Conservation (phyloP, 192 early-diverging fungal genomes). For the Lunasporangiospora selenospora region DNA sequence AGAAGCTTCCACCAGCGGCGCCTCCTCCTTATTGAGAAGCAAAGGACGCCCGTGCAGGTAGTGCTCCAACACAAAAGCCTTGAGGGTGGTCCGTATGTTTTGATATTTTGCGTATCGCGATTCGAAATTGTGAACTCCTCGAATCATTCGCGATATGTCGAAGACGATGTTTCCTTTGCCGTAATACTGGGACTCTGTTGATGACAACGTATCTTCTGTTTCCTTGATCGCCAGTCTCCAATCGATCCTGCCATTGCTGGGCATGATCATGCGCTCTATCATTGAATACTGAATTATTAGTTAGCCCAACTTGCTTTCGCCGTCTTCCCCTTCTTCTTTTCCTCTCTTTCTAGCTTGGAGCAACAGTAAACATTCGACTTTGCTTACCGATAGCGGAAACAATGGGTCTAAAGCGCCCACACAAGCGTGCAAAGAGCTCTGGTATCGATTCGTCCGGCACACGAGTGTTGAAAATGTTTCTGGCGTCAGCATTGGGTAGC, state of each 20-base stretch:
- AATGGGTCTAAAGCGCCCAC: constrained; percentile 21
- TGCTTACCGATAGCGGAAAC: constrained; percentile 25
- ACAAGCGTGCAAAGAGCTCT: constrained; percentile 20
- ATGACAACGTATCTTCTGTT: constrained; percentile 6
- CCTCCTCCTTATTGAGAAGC: constrained; percentile 2
- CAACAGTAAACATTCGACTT: constrained; percentile 1
- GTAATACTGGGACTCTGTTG: not conserved
- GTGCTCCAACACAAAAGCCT: constrained; percentile 10
- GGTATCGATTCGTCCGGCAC: constrained; percentile 4
- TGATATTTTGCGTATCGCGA: constrained; percentile 10
- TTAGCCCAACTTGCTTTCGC: not conserved
- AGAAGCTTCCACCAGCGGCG: constrained; percentile 20
- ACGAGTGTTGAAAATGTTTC: constrained; percentile 1
- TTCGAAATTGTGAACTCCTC: not conserved
- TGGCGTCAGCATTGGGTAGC: constrained; percentile 8
- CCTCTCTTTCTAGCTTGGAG: not conserved
- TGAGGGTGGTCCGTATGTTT: constrained; percentile 5
- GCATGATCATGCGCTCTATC: constrained; percentile 20
- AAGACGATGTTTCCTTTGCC: constrained; percentile 13
- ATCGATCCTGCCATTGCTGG: not conserved
- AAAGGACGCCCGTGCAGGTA: constrained; percentile 12
- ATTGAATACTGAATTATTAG: not conserved
- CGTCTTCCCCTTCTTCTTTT: not conserved
- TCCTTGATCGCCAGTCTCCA: constrained; percentile 14
- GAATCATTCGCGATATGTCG: constrained; percentile 19